Evolutionary conservation across 768 basidiomycete genomes (phyloP), one percentile per base, ranked within the genome.

Genomic region (Amanita fuliginea): DNA sequence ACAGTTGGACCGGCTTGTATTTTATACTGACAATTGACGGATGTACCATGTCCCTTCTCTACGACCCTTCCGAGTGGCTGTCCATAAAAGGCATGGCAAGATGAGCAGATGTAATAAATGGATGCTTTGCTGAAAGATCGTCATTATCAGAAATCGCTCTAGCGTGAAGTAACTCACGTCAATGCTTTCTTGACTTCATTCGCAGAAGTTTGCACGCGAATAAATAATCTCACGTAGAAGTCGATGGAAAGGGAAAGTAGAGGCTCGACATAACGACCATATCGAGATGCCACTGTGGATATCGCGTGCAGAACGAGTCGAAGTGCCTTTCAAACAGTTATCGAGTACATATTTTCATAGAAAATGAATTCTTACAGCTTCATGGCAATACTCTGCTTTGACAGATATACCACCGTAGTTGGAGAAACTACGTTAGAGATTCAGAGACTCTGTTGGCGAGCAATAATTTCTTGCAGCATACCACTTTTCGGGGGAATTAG

Each of bases 401-500:
- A 86, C 74, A 35, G 89, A 83, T 5, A 87, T 72, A 3, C 95
- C 95, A 8, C 95, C 95, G 62, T 99, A 99, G 59, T 96, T 97
- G 1, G 94, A 82, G 65, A 81, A 97, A 65, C 93, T 95, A 57
- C 22, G 37, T 24, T 28, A 11, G 30, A 42, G 13, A 11, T 47
- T 30, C 30, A 28, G 28, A 48, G 6, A 6, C 3, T n/a, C 13
- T 19, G 30, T 21, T 1, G 14, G 19, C 14, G 16, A 36, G 36
- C n/a, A 37, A 16, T 36, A 33, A 8, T n/a, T 16, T 5, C 30
- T 26, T 19, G 22, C 5, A 28, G 18, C 69, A 53, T 57, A 91
- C 95, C 91, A 93, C 79, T 99, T 99, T 63, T 99, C 96, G 3
- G 94, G 85, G 62, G 87, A 96, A 62, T 97, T 97, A 9, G 77